These are phyloP conservation scores for Rhodomyrtus tomentosa DNA, from an alignment of 345 rosid genomes.

Conservation along the genomic window DNA sequence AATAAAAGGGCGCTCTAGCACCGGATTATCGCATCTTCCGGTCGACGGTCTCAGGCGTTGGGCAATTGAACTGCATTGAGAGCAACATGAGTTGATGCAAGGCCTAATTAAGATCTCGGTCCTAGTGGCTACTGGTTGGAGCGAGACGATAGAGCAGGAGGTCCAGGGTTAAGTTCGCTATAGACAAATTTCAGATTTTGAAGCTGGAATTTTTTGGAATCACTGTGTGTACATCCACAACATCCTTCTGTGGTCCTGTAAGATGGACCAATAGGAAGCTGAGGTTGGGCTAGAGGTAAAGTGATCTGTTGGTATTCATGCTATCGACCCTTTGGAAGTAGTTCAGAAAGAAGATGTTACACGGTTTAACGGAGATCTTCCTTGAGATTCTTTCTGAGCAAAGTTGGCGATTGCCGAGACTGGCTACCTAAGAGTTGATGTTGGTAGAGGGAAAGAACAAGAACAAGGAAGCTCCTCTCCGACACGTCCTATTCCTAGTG, in stretches of 20 bases:
- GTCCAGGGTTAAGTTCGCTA: not conserved
- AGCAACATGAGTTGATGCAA: not conserved
- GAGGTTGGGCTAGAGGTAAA: not conserved
- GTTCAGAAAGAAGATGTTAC: not conserved
- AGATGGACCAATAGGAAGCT: not conserved
- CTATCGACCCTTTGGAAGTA: not conserved
- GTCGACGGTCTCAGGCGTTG: not conserved
- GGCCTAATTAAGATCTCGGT: not conserved
- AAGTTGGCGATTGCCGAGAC: not conserved
- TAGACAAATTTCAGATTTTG: not conserved
- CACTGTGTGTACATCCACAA: not conserved
- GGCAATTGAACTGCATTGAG: not conserved
- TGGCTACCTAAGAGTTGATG: not conserved
- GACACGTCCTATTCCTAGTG: not conserved
- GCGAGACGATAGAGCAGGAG: not conserved
- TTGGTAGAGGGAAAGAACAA: not conserved
- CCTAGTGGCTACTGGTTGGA: not conserved
- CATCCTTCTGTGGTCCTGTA: not conserved
- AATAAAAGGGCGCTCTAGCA: not conserved
- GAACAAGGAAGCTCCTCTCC: not conserved
- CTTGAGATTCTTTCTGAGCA: not conserved
- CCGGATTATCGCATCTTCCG: not conserved
- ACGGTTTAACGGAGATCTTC: not conserved
- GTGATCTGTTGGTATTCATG: not conserved
- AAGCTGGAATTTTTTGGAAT: not conserved